Conservation (phyloP, 345 rosid species). For the Salix exigua region DNA sequence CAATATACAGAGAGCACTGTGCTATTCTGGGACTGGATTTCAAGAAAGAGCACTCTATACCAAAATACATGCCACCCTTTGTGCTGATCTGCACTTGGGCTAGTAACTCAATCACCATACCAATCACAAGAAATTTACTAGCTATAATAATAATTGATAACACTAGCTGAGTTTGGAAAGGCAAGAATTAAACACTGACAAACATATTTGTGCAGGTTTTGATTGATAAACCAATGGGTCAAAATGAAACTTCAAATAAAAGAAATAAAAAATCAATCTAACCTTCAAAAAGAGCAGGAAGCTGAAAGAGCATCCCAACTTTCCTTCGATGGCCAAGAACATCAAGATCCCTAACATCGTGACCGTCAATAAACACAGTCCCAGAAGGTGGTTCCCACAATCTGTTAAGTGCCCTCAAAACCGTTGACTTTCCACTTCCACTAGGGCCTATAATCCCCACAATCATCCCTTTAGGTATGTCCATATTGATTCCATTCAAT, state of each 20-base stretch:
- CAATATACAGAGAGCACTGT: not conserved
- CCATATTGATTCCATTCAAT: conserved; percentile 47
- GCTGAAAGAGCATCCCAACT: conserved; percentile 97
- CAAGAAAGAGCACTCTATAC: no score
- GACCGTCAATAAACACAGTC: conserved; percentile 65
- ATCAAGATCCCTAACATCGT: conserved; percentile 54
- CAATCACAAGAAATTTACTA: no score
- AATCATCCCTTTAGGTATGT: conserved; percentile 56
- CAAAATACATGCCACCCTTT: no score
- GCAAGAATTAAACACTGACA: no score
- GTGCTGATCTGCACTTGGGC: no score
- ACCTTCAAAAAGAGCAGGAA: conserved; percentile 86
- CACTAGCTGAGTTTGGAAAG: no score
- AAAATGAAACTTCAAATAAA: not conserved
- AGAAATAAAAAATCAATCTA: not conserved
- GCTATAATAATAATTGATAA: no score
- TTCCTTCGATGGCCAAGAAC: conserved; percentile 73
- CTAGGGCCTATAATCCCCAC: conserved; percentile 92
- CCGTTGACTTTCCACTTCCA: conserved; percentile 90
- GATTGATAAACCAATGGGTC: not conserved
- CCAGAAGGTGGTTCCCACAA: conserved; percentile 80
- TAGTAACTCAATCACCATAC: not conserved
- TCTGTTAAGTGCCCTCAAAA: conserved; percentile 70
- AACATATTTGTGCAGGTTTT: not conserved
- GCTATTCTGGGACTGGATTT: not conserved